Evolutionary conservation across 2,329 filamentous ascomycete species (phyloP), one percentile per base, ranked within the genome.

Genomic region (Phialocephala subalpina): DNA sequence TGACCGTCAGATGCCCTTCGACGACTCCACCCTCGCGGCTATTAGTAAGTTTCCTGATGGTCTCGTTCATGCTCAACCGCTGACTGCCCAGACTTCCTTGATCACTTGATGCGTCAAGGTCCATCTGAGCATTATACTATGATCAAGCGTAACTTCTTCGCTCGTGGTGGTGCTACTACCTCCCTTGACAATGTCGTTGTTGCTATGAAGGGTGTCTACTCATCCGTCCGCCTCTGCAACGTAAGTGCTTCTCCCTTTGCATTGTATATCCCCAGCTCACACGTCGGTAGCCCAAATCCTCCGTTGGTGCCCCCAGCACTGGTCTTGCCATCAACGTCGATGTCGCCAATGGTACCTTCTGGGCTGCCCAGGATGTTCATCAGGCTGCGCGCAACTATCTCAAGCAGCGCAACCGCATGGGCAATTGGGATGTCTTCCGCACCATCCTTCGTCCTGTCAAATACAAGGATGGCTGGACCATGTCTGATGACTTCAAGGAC

Each of bases 271-370:
- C n/a, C 52, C 20, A 29, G 42, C 67, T 71, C 60, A 71, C 45
- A 33, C 22, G 18, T n/a, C 29, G 3, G 1, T 47, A 73, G 71
- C 70, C 69, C 29, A 68, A 63, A 0, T 56, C 67, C 7, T 71
- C 70, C 29, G 33, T 11, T 64, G 69, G 69, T 40, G 56, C 75
- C 69, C 70, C 76, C 36, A 55, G 86, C 36, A 85, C 87, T 29
- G 87, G 87, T 9, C 83, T 98, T 6, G 88, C 92, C 0, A 82
- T 99, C 76, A 98, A 97, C 72, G 88, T 97, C 12, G 95, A 99
- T 74, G 91, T 97, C 35, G 91, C 94, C 64, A 97, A 98, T 75
- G 92, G 93, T 0, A 92, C 92, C 14, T 99, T 99, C 80, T 98
- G 92, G 91, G 84, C 82, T 42, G 66, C 78, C 1, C 76, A 78